A percentile compares a stretch with the other conserved stretches of the same genome.
Evolutionary conservation across 305 asterid species (phyloP).

Genomic region (Withania somnifera): DNA sequence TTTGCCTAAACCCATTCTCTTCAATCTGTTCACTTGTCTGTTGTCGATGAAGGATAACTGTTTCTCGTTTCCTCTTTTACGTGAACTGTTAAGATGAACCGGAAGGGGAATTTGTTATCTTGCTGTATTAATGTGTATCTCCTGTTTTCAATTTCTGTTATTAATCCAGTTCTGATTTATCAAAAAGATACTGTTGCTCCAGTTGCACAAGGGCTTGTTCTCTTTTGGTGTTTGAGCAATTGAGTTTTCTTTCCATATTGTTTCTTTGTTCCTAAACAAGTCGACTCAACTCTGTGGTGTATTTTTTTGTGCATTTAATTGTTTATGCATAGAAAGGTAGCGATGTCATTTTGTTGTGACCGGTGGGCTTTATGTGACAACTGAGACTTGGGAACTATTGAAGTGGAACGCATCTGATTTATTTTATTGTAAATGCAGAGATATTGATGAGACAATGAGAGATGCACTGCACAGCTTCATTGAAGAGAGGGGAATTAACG

Average conservation of each 20-base stretch:
- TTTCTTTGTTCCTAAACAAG: not conserved
- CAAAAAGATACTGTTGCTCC: not conserved
- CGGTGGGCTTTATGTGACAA: not conserved
- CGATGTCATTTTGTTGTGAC: not conserved
- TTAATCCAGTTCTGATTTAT: not conserved
- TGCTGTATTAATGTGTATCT: not conserved
- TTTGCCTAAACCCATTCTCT: not conserved
- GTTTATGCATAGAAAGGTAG: not conserved
- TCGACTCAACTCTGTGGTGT: not conserved
- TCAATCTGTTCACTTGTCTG: not conserved
- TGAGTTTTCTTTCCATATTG: not conserved
- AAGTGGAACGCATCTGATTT: not conserved
- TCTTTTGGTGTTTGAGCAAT: not conserved
- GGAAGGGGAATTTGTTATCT: not conserved
- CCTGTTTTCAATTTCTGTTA: not conserved
- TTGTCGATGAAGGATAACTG: not conserved
- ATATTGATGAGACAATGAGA: slow-evolving; percentile 5
- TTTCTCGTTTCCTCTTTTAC: not conserved
- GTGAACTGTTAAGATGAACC: not conserved
- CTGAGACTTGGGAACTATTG: not conserved
- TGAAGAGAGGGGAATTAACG: slow-evolving; percentile 77
- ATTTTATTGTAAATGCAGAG: slow-evolving; percentile 4
- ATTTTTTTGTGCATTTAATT: not conserved
- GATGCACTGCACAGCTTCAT: slow-evolving; percentile 17
- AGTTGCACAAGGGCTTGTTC: not conserved